Evolutionary conservation across 2,329 filamentous ascomycete species (phyloP), one percentile per base, ranked within the genome.

Genomic region (Zasmidium cellare): DNA sequence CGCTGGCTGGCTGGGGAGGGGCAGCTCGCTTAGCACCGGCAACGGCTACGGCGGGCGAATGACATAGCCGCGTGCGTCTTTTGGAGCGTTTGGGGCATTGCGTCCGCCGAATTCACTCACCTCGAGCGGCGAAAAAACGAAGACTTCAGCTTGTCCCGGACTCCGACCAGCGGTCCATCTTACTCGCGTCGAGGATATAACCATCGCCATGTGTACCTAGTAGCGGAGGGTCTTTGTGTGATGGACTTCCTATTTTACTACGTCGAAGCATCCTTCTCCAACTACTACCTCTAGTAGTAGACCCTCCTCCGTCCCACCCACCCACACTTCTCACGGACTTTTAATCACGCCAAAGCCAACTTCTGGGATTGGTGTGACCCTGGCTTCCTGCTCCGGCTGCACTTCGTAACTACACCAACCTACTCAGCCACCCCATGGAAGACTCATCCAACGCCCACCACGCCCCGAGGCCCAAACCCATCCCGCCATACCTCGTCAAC

Each of bases 401-500:
- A 56, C 54, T 46, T 51, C 54, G 41, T 22, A n/a, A 41, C 35
- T 18, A 41, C 35, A 41, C 35, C 35, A 41, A 41, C 35, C 35
- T 41, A 41, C 35, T 3, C 35, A 5, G 11, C 35, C 35, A 41
- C 6, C 35, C 35, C 35, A 41, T 41, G 35, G 35, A 41, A 9
- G 35, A 41, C 35, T 41, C 35, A 16, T 14, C 16, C 7, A 9
- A 6, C 16, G 35, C 35, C 11, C 35, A 41, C 35, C 35, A 9
- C 35, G n/a, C 9, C 19, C 50, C 16, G 14, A 22, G 77, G 66
- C 60, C 75, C 71, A 59, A 81, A 79, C 72, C 81, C 78, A 74
- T 86, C 25, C 83, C 84, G 24, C 77, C 82, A 51, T 79, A 85
- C 71, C 74, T 87, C 57, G 66, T 81, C 50, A 85, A 86, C 69